Evolutionary conservation across 2,329 filamentous ascomycete species (phyloP), one percentile per base, ranked within the genome.

Genomic region (Colletotrichum tropicicola): DNA sequence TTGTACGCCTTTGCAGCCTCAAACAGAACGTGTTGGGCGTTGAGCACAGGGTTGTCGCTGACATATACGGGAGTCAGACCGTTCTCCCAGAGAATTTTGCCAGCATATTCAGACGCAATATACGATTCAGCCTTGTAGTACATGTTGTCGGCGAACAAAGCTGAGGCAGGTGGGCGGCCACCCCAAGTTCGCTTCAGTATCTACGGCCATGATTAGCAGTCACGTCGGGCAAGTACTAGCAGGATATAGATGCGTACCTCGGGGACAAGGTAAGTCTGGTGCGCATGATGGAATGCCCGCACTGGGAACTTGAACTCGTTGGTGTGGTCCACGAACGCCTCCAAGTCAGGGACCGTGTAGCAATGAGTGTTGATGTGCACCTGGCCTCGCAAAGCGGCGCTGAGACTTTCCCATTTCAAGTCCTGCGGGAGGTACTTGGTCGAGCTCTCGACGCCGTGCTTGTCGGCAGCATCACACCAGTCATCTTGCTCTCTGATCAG

Each of bases 81-180:
- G 59, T 86, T 82, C 21, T 91, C 89, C 68, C 88, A 88, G 0
- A 92, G 81, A 4, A 88, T 82, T 72, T 90, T 91, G 25, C 89
- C 89, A 2, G 89, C 89, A 64, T 86, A 86, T 72, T 91, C 87
- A 10, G 88, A 90, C 0, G 84, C 89, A 5, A 86, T 79, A 69
- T 89, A 91, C 0, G 89, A 79, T 76, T 92, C 90, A 1, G 85
- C 81, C 76, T 92, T 91, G 82, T 91, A 92, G 73, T 86, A 90
- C 87, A 91, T 91, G 72, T 89, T 91, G 71, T 92, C 89, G 9
- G 90, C 89, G 69, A 92, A 92, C 4, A 91, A 78, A n/a, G 86
- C 89, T 15, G 82, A 85, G 4, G 83, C 85, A n/a, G 84, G 86
- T 15, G 84, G 74, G 0, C 80, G 80, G 12, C 80, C 82, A 13